A percentile compares a stretch with the other conserved stretches of the same genome.
phyloP scores from a whole-genome alignment of 306 rosid species.

The Macrotyloma uniflorum region DNA sequence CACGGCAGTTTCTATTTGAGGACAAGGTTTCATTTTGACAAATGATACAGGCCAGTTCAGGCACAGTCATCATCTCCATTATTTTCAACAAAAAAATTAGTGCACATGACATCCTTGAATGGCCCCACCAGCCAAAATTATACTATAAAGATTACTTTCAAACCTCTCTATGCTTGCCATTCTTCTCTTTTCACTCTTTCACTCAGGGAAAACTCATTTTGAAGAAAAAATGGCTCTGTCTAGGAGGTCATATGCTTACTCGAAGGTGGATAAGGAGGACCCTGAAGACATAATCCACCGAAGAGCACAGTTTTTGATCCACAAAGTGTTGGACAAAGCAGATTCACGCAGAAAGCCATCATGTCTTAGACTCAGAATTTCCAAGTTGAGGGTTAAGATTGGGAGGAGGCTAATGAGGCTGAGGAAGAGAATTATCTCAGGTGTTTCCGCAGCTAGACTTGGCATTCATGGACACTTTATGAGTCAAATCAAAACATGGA shows the following conservation, averaged over 20 bases:
- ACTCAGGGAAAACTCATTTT: neutral
- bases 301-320: slow-evolving; percentile 82
- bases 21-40: slow-evolving; percentile 22
- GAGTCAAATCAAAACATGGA: slow-evolving; percentile 58
- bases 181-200: slow-evolving; percentile 14
- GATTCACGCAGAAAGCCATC: slow-evolving; percentile 52
- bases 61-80: slow-evolving; percentile 46
- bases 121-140: slow-evolving; percentile 42
- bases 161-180: slow-evolving; percentile 8
- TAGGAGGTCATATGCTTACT: slow-evolving; percentile 44
- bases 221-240: slow-evolving; percentile 46
- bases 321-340: slow-evolving; percentile 65
- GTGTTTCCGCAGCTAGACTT: slow-evolving; percentile 52
- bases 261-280: slow-evolving; percentile 82
- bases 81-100: slow-evolving; percentile 45
- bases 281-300: slow-evolving; percentile 63
- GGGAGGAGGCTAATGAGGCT: slow-evolving; percentile 71
- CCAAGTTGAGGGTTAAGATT: slow-evolving; percentile 73
- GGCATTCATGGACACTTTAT: slow-evolving; percentile 55
- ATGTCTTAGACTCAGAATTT: slow-evolving; percentile 61
- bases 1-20: slow-evolving; percentile 15
- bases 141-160: slow-evolving; percentile 46
- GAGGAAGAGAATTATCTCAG: slow-evolving; percentile 54
- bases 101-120: slow-evolving; percentile 62
- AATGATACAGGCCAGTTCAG: slow-evolving; percentile 62